Evolutionary conservation across 2,329 filamentous ascomycete species (phyloP).

Genomic region (Ophiosphaerella herpotricha): DNA sequence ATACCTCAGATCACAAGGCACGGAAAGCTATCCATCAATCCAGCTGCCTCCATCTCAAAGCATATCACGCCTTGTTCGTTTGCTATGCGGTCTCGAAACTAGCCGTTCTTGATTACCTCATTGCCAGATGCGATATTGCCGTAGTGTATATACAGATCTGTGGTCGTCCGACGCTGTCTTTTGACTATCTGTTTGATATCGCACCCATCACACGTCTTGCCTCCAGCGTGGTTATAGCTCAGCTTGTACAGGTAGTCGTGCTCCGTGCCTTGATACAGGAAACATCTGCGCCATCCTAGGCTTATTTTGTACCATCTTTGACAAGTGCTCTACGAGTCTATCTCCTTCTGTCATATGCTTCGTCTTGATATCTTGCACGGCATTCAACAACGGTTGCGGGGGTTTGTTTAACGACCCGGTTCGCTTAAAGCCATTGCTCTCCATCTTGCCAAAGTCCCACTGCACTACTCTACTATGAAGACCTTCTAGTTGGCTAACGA

Average conservation of each 20-base stretch:
- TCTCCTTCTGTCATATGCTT: neutral
- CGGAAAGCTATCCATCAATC: slow-evolving; percentile 29
- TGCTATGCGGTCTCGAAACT: slow-evolving; percentile 41
- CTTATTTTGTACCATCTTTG: neutral
- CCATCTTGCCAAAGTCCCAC: slow-evolving; percentile 12
- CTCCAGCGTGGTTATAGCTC: slow-evolving; percentile 13
- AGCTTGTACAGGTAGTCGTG: slow-evolving; percentile 15
- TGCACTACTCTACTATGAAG: slow-evolving; percentile 18
- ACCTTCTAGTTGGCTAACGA: neutral
- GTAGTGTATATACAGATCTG: slow-evolving; percentile 30
- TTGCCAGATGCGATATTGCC: slow-evolving; percentile 49
- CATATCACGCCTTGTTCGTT: slow-evolving; percentile 20
- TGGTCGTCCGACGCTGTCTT: slow-evolving; percentile 1
- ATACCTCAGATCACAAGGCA: slow-evolving; percentile 27
- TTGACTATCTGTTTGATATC: neutral
- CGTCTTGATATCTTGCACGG: slow-evolving; percentile 5
- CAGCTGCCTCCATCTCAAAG: slow-evolving; percentile 14
- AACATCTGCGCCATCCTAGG: too few species aligned
- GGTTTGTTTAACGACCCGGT: slow-evolving; percentile 7
- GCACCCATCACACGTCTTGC: slow-evolving; percentile 7
- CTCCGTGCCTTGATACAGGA: neutral
- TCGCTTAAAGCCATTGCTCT: slow-evolving; percentile 1
- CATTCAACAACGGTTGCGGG: slow-evolving; percentile 6
- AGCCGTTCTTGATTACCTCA: slow-evolving; percentile 48
- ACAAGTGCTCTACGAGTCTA: slow-evolving; percentile 2